Conservation (phyloP, 164 flowering plant species). For the Aristolochia fimbriata region DNA sequence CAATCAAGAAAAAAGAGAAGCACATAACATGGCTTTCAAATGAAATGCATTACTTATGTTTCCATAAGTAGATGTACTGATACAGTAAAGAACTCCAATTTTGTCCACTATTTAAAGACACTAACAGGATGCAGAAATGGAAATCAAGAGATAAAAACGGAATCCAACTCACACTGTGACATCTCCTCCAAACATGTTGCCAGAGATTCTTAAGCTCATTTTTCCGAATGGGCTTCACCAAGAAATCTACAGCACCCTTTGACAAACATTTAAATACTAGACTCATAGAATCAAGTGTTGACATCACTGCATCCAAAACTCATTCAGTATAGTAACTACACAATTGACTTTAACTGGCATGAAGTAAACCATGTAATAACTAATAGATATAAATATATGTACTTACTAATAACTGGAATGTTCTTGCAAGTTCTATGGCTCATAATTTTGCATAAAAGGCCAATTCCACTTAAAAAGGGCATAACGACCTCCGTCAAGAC, state of each 20-base stretch:
- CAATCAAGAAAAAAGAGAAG: not conserved
- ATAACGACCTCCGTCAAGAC: conserved; percentile 66
- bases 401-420: conserved; percentile 83
- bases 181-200: conserved; percentile 72
- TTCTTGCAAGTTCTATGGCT: conserved; percentile 55
- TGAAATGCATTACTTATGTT: not conserved
- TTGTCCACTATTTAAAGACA: not conserved
- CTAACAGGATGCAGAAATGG: not conserved
- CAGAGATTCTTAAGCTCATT: conserved; percentile 73
- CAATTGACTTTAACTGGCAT: conserved; percentile 2
- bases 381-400: conserved; percentile 5
- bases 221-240: conserved; percentile 64
- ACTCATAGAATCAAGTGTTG: conserved; percentile 66
- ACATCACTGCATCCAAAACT: conserved; percentile 57
- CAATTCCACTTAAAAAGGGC: conserved; percentile 70
- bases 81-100: too few relatives aligned
- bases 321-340: conserved; percentile 20
- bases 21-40: not conserved
- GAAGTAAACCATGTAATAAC: not conserved
- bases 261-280: conserved; percentile 63
- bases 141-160: not conserved
- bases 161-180: conserved; percentile 43
- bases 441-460: conserved; percentile 64
- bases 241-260: conserved; percentile 63
- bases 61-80: not conserved